Evolutionary conservation across 129 eudicot species (phyloP).

Genomic region (Lonicera japonica): DNA sequence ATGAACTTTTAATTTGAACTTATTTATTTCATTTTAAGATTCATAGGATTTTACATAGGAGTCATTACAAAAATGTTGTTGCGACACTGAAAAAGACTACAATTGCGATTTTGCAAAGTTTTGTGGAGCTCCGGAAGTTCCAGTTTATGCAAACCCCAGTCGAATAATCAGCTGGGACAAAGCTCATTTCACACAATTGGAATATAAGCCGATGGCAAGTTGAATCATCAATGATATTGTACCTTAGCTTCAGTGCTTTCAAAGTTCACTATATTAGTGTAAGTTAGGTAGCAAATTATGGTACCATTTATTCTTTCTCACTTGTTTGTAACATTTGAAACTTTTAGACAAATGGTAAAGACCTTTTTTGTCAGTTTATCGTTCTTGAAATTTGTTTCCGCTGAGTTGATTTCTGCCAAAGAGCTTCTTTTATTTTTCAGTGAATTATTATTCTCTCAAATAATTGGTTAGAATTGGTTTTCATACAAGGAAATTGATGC

Average conservation of each 20-base stretch:
- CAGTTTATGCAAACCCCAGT: slow-evolving; percentile 16
- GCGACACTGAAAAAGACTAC: slow-evolving; percentile 23
- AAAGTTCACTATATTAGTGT: too few relatives aligned
- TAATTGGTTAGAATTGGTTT: too few relatives aligned
- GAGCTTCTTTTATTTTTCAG: too few relatives aligned
- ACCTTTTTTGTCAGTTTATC: too few relatives aligned
- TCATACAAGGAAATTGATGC: too few relatives aligned
- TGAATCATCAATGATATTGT: not conserved
- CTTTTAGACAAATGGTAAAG: too few relatives aligned
- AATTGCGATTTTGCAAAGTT: not conserved
- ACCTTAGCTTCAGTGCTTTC: not conserved
- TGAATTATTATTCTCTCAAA: too few relatives aligned
- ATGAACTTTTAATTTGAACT: not conserved
- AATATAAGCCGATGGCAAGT: slow-evolving; percentile 2
- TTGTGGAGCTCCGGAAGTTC: slow-evolving; percentile 21
- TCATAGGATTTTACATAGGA: slow-evolving; percentile 8
- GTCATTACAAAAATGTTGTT: slow-evolving; percentile 13
- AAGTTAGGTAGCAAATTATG: too few relatives aligned
- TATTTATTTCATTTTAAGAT: not conserved
- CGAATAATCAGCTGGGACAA: slow-evolving; percentile 25
- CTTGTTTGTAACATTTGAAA: too few relatives aligned
- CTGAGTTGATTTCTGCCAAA: too few relatives aligned
- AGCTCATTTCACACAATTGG: slow-evolving; percentile 20
- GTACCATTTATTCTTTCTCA: not conserved
- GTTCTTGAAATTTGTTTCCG: too few relatives aligned